Evolutionary conservation across 805 yeast genomes (phyloP).

Genomic region (Candida jianshihensis): DNA sequence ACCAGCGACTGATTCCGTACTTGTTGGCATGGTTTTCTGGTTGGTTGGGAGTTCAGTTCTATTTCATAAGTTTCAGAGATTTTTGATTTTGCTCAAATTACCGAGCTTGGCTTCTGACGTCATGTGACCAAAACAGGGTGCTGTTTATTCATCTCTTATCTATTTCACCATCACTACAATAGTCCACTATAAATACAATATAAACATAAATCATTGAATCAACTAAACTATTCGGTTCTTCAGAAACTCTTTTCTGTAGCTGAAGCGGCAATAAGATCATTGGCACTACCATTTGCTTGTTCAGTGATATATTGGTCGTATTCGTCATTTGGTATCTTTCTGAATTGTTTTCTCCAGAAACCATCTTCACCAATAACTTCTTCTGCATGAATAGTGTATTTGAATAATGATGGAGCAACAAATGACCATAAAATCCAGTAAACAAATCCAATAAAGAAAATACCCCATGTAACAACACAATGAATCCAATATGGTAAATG

Average conservation of each 20-base stretch:
- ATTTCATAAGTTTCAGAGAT: no score
- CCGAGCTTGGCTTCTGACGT: no score
- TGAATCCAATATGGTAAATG: slow-evolving; percentile 69
- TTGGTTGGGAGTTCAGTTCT: not conserved
- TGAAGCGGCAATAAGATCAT: not conserved
- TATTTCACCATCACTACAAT: no score
- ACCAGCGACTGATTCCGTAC: slow-evolving; percentile 47
- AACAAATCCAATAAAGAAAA: slow-evolving; percentile 54
- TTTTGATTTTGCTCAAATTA: no score
- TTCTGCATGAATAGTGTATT: slow-evolving; percentile 43
- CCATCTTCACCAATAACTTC: slow-evolving; percentile 62
- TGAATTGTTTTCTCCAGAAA: slow-evolving; percentile 60
- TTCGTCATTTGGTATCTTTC: slow-evolving; percentile 28
- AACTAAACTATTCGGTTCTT: not conserved
- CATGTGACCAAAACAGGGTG: no score
- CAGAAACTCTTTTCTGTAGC: not conserved
- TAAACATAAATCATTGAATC: no score
- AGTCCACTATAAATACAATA: no score
- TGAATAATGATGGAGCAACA: slow-evolving; percentile 47
- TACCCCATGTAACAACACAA: slow-evolving; percentile 77
- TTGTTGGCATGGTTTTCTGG: slow-evolving; percentile 24
- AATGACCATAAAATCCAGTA: slow-evolving; percentile 65
- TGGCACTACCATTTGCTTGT: slow-evolving; percentile 1
- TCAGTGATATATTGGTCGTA: slow-evolving; percentile 13
- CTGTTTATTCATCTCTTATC: no score